phyloP scores from a whole-genome alignment of 192 early-diverging fungal species.

The Helicostylum pulchrum region DNA sequence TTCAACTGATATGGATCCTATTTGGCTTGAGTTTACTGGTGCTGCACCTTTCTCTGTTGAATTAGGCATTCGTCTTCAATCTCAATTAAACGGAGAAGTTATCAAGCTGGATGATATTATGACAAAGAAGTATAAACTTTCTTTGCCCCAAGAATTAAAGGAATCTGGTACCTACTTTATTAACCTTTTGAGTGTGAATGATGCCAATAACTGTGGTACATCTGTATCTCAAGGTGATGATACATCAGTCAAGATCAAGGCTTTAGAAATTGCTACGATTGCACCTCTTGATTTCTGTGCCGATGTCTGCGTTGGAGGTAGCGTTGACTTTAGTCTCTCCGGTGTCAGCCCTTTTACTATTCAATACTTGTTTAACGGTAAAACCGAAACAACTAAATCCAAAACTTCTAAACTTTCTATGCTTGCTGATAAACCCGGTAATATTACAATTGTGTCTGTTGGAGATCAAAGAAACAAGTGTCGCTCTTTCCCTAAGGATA shows the following conservation, averaged over 20 bases:
- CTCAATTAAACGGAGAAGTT: constrained; percentile 13
- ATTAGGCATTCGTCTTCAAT: constrained; percentile 29
- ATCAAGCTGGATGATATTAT: constrained; percentile 29
- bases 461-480: constrained; percentile 45
- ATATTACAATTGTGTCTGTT: constrained; percentile 44
- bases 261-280: constrained; percentile 35
- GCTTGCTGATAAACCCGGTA: constrained; percentile 45
- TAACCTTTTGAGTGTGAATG: constrained; percentile 30
- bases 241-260: constrained; percentile 14
- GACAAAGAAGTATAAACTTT: constrained; percentile 19
- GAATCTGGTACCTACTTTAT: constrained; percentile 35
- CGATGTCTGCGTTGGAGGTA: constrained; percentile 45
- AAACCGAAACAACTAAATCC: constrained; percentile 23
- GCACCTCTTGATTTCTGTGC: constrained; percentile 19
- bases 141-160: constrained; percentile 20
- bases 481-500: constrained; percentile 33
- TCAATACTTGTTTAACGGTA: constrained; percentile 36
- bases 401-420: constrained; percentile 21
- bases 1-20: constrained; percentile 17
- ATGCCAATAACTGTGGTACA: constrained; percentile 35
- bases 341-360: constrained; percentile 34
- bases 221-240: constrained; percentile 4
- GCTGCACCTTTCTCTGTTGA: constrained; percentile 34
- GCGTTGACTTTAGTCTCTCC: constrained; percentile 27
- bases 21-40: constrained; percentile 34